Percentiles rank a stretch among this genome's conserved stretches.
Evolutionary conservation across 768 basidiomycete species (phyloP).

Genomic region (Naganishia friedmannii): DNA sequence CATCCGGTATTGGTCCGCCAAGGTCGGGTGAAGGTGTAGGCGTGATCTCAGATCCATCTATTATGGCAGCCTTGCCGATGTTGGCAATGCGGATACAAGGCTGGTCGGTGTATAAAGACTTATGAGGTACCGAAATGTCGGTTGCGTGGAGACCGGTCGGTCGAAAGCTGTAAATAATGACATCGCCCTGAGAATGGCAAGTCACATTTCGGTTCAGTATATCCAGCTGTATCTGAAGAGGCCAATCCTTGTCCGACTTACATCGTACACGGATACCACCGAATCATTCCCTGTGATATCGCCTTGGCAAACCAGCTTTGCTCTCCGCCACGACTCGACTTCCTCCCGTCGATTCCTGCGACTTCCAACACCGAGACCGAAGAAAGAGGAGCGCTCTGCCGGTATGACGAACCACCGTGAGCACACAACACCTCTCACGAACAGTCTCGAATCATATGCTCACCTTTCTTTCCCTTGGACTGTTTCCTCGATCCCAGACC

Average conservation of each 20-base stretch:
- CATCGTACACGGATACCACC: constrained; percentile 11
- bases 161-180: constrained; percentile 9
- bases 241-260: neutral
- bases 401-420: too few relatives aligned
- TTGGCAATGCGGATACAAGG: constrained; percentile 16
- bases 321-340: constrained; percentile 17
- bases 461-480: constrained; percentile 11
- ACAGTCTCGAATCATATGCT: neutral
- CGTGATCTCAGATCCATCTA: neutral
- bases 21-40: neutral
- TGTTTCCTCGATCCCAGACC: neutral
- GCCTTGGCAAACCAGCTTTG: constrained; percentile 5
- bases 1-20: neutral
- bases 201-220: neutral
- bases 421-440: neutral
- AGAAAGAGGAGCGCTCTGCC: constrained; percentile 12
- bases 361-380: constrained; percentile 4
- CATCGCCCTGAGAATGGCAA: constrained; percentile 1
- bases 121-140: constrained; percentile 21
- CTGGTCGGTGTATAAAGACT: neutral
- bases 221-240: neutral
- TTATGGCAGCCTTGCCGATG: neutral
- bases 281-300: constrained; percentile 13
- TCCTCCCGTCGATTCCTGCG: constrained; percentile 12
- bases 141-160: neutral